Conservation (phyloP, 345 rosid genomes). For the Camelina neglecta region DNA sequence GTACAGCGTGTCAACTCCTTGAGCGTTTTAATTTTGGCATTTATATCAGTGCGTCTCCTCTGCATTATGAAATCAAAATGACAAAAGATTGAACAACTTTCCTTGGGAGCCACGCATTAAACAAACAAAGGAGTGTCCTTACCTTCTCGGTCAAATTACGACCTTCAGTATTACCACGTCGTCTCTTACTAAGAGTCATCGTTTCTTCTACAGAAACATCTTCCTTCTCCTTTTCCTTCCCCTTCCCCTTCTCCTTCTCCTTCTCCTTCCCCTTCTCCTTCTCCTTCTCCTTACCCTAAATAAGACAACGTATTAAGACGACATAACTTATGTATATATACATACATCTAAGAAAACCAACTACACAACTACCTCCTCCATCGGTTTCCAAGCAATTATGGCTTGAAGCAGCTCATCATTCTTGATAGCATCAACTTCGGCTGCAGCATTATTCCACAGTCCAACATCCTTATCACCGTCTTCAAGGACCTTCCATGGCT, state of each 20-base stretch:
- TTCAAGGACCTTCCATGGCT: not conserved
- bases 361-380: conserved; percentile 6
- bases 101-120: not conserved
- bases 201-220: not conserved
- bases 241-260: not conserved
- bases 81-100: not conserved
- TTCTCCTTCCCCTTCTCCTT: not conserved
- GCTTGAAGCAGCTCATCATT: not conserved
- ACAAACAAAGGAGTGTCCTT: not conserved
- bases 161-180: conserved; percentile 12
- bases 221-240: conserved; percentile 1
- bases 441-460: not conserved
- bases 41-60: conserved; percentile 31
- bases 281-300: not conserved
- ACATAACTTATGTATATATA: not conserved
- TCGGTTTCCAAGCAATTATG: not conserved
- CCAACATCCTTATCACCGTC: not conserved
- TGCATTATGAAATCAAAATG: conserved; percentile 3
- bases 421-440: not conserved
- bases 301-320: not conserved
- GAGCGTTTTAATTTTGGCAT: not conserved
- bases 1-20: conserved; percentile 15
- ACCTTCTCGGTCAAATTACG: conserved; percentile 13
- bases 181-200: conserved; percentile 31
- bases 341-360: not conserved